Percentiles rank a stretch among this genome's conserved stretches.
These are phyloP conservation scores for Hysterium pulicare DNA, from an alignment of 2,329 filamentous ascomycete species.

Conservation along the genomic window DNA sequence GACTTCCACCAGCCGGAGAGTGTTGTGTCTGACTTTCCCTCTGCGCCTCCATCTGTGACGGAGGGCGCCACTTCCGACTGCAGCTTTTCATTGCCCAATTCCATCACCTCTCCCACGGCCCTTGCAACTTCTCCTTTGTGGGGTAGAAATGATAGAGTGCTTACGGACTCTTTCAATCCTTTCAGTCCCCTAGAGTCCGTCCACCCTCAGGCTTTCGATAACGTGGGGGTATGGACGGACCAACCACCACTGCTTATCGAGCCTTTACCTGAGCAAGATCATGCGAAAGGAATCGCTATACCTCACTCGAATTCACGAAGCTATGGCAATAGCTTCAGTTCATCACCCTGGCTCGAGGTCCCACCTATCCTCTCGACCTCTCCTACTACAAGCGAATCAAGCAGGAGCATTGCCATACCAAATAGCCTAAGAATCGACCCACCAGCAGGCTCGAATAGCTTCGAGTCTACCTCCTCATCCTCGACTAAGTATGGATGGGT, in stretches of 20 bases:
- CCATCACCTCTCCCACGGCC: conserved; percentile 24
- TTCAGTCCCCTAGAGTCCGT: conserved; percentile 19
- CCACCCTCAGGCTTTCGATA: conserved; percentile 20
- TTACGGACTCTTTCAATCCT: conserved; percentile 23
- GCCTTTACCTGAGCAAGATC: conserved; percentile 25
- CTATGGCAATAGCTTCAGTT: conserved; percentile 13
- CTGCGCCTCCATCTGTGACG: conserved; percentile 24
- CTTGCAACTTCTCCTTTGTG: conserved; percentile 25
- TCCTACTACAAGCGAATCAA: conserved; percentile 9
- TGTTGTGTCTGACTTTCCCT: conserved; percentile 21
- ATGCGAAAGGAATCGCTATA: conserved; percentile 26
- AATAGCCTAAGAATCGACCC: conserved; percentile 17
- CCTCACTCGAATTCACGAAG: conserved; percentile 19
- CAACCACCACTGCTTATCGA: conserved; percentile 24
- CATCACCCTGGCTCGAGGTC: conserved; percentile 10
- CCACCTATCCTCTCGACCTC: background rate
- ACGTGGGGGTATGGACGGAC: conserved; percentile 28
- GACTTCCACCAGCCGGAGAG: conserved; percentile 19
- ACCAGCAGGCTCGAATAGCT: conserved; percentile 11
- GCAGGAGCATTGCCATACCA: conserved; percentile 27
- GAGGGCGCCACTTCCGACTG: conserved; percentile 23
- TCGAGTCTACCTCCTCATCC: conserved; percentile 19
- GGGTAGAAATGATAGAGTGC: conserved; percentile 14
- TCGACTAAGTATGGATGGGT: conserved; percentile 31
- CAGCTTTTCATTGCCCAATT: conserved; percentile 17